Evolutionary conservation across 345 rosid genomes (phyloP), one percentile per base, ranked within the genome.

Genomic region (Zanthoxylum bungeanum): DNA sequence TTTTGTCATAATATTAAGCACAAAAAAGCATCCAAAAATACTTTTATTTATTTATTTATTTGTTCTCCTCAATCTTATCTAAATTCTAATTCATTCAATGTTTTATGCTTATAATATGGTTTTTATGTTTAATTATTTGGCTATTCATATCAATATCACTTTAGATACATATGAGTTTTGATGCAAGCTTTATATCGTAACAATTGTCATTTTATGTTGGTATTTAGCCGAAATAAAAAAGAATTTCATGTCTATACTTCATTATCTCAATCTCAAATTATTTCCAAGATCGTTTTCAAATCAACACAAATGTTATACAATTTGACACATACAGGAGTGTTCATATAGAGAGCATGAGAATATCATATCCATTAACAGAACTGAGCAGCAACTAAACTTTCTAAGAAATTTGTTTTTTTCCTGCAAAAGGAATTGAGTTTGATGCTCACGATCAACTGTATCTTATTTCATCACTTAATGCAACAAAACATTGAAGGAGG

Each of bases 381-480:
- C 19, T 58, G 9, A 11, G 27, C n/a, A n/a, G n/a, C n/a, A n/a
- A n/a, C n/a, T n/a, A n/a, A n/a, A n/a, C n/a, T n/a, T n/a, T n/a
- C n/a, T n/a, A 27, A 51, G 21, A 63, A 51, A 62, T 19, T 28
- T 61, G 37, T 46, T 37, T 55, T 36, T 52, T n/a, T n/a, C n/a
- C 12, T 10, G 16, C 24, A 17, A 30, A 55, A 24, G 60, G 42
- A 50, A 57, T 11, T 10, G 57, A 60, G 61, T 62, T 53, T 27
- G 27, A 62, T 22, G 40, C 58, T 60, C 39, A 49, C 34, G 53
- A 39, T 47, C 73, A 55, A 61, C 6, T 46, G 74, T 56, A 55
- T 53, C 56, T 80, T 73, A 76, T 76, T 80, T 74, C 62, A 73
- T 66, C 51, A 55, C 53, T 49, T 70, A 17, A 56, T 25, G 36